Evolutionary conservation across 164 flowering plant species (phyloP).

Genomic region (Vitis rotundifolia): DNA sequence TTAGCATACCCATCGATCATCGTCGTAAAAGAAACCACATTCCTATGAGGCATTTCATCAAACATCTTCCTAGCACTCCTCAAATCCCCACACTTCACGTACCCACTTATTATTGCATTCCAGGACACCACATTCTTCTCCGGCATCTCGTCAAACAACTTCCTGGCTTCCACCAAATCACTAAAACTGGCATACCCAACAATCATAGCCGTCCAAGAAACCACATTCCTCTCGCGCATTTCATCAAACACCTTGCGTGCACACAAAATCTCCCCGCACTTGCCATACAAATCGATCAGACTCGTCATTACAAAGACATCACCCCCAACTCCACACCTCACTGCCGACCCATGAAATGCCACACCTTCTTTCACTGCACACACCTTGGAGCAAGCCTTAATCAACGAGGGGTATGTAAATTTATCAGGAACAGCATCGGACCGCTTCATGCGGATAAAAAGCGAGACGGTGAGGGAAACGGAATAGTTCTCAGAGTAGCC

Average conservation of each 20-base stretch:
- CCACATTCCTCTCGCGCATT: slow-evolving; percentile 53
- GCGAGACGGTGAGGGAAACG: slow-evolving; percentile 17
- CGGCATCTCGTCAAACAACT: slow-evolving; percentile 61
- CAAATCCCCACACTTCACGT: slow-evolving; percentile 47
- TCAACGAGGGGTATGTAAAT: slow-evolving; percentile 46
- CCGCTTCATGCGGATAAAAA: slow-evolving; percentile 39
- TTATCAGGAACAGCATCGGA: slow-evolving; percentile 36
- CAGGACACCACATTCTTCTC: slow-evolving; percentile 41
- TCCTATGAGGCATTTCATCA: slow-evolving; percentile 52
- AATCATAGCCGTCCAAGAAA: slow-evolving; percentile 71
- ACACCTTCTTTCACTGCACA: slow-evolving; percentile 32
- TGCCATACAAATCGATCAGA: slow-evolving; percentile 65
- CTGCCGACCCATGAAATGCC: slow-evolving; percentile 46
- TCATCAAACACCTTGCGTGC: slow-evolving; percentile 62
- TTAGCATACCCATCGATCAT: slow-evolving; percentile 76
- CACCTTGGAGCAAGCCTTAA: slow-evolving; percentile 42
- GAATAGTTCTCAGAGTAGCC: slow-evolving; percentile 30
- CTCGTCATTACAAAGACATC: slow-evolving; percentile 51
- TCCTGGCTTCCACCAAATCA: slow-evolving; percentile 41
- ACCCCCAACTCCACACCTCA: slow-evolving; percentile 38
- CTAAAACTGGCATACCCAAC: slow-evolving; percentile 46
- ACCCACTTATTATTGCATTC: slow-evolving; percentile 59
- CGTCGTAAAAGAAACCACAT: slow-evolving; percentile 51
- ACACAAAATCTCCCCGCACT: slow-evolving; percentile 35
- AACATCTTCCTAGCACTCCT: slow-evolving; percentile 46